A percentile compares a stretch with the other conserved stretches of the same genome.
Evolutionary conservation across 1,139 yeast genomes (phyloP).

Genomic region (Saccharomyces pastorianus): DNA sequence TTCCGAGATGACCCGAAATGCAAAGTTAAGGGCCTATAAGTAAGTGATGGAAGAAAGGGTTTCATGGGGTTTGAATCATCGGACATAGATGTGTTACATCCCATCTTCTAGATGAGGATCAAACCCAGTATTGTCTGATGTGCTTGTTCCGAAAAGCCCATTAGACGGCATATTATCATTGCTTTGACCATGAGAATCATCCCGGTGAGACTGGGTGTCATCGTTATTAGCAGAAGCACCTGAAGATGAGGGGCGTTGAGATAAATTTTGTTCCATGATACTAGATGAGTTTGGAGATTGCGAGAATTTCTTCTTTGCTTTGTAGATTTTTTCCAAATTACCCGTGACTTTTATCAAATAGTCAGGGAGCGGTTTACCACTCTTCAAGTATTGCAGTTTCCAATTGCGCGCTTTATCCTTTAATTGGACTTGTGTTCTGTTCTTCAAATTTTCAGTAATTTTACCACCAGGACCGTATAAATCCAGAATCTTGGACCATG

Average conservation of each 20-base stretch:
- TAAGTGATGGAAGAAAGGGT: too few species aligned
- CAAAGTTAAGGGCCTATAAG: background rate
- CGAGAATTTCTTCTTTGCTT: slow-evolving; percentile 26
- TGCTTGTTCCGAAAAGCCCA: slow-evolving; percentile 11
- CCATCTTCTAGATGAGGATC: slow-evolving; percentile 19
- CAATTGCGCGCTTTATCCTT: slow-evolving; percentile 95
- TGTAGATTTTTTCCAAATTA: slow-evolving; percentile 54
- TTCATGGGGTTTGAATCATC: too few species aligned
- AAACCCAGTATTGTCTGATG: slow-evolving; percentile 14
- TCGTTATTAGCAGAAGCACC: background rate
- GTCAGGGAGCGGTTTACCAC: slow-evolving; percentile 64
- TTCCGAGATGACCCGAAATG: background rate
- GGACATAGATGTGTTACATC: slow-evolving; percentile 5
- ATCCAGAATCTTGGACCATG: slow-evolving; percentile 85
- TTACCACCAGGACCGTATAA: slow-evolving; percentile 89
- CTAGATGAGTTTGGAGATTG: background rate
- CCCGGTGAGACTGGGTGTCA: background rate
- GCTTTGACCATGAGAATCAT: background rate
- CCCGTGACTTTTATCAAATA: slow-evolving; percentile 82
- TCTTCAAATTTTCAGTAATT: slow-evolving; percentile 71
- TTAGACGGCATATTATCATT: slow-evolving; percentile 2
- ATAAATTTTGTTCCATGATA: background rate
- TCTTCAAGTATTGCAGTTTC: slow-evolving; percentile 76
- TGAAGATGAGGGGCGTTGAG: background rate
- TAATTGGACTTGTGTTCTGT: slow-evolving; percentile 81